phyloP scores from a whole-genome alignment of 176 grass and related monocot species.

The Thalia dealbata region DNA sequence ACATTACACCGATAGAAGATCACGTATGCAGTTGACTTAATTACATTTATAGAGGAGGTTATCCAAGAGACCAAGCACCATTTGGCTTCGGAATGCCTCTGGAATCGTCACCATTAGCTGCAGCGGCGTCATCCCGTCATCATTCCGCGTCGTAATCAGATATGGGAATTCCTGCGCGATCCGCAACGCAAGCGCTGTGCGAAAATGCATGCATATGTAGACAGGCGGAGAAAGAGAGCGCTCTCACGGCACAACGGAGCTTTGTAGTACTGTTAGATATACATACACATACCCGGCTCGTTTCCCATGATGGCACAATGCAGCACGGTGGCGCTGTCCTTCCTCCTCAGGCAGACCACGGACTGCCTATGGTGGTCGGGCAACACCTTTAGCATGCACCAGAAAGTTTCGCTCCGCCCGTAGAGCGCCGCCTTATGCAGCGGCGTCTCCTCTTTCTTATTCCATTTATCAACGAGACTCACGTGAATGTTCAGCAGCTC shows the following conservation, averaged over 20 bases:
- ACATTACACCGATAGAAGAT: too few species aligned
- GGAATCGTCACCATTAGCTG: slow-evolving; percentile 24
- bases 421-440: background rate
- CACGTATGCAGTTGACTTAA: too few species aligned
- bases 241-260: too few species aligned
- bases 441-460: background rate
- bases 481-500: background rate
- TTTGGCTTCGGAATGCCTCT: slow-evolving; percentile 21
- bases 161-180: background rate
- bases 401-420: background rate
- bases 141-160: background rate
- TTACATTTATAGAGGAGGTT: background rate
- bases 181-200: background rate
- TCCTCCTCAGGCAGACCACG: background rate
- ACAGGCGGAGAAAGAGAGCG: background rate
- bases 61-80: background rate
- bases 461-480: background rate
- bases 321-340: slow-evolving; percentile 20
- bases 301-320: slow-evolving; percentile 29
- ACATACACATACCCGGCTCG: too few species aligned
- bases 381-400: background rate
- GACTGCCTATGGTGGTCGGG: background rate
- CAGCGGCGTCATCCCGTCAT: slow-evolving; percentile 1
- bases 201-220: background rate
- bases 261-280: too few species aligned